These are phyloP conservation scores for Saitoella complicata DNA, from an alignment of 805 yeast genomes.

Conservation along the genomic window DNA sequence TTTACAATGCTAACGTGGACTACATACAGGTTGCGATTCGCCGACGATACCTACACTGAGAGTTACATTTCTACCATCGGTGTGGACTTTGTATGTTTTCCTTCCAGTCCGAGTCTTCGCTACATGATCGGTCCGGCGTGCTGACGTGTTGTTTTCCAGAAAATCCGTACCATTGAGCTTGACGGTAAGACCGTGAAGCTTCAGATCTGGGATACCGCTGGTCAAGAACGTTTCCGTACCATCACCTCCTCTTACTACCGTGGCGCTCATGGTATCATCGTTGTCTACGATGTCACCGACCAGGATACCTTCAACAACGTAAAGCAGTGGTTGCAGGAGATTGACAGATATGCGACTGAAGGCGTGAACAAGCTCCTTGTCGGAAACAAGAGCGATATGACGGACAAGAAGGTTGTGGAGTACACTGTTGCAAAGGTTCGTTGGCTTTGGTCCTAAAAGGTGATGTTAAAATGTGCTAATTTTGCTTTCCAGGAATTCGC, in stretches of 20 bases:
- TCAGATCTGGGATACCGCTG: conserved; percentile 99
- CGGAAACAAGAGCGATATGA: conserved; percentile 90
- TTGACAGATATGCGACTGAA: conserved; percentile 94
- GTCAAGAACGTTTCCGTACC: conserved; percentile 96
- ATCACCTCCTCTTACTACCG: conserved; percentile 94
- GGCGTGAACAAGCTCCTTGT: conserved; percentile 91
- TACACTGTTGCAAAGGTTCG: conserved; percentile 66
- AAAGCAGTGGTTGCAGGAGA: conserved; percentile 96
- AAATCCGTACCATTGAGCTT: conserved; percentile 47
- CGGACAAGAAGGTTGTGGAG: conserved; percentile 89
- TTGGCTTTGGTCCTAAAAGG: neutral
- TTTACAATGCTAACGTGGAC: too few species aligned
- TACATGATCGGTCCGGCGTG: neutral
- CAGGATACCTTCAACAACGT: conserved; percentile 78
- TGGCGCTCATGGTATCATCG: conserved; percentile 97
- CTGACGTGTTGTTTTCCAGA: conserved; percentile 14
- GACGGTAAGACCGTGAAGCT: conserved; percentile 95
- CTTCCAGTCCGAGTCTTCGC: neutral
- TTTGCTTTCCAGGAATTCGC: conserved; percentile 54
- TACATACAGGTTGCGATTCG: conserved; percentile 48
- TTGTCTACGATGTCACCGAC: conserved; percentile 95
- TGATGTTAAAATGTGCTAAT: neutral
- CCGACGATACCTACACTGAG: conserved; percentile 93
- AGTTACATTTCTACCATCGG: conserved; percentile 97
- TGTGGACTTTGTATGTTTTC: conserved; percentile 53